Evolutionary conservation across 441 rosid genomes (phyloP).

Genomic region (Adansonia gregorii): DNA sequence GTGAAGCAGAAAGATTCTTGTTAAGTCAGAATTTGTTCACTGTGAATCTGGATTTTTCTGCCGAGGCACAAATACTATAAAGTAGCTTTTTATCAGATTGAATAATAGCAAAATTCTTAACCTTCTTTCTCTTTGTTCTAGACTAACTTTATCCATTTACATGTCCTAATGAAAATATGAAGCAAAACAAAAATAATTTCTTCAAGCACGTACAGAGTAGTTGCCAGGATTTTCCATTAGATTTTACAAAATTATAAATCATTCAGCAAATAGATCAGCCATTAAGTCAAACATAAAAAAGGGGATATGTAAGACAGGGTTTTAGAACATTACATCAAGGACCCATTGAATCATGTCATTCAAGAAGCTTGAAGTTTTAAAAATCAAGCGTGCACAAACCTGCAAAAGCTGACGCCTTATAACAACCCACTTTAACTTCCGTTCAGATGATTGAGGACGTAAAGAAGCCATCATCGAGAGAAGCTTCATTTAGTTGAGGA

Average conservation of each 20-base stretch:
- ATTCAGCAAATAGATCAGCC: conserved; percentile 9
- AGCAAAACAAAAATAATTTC: conserved; percentile 3
- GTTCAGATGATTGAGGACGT: conserved; percentile 92
- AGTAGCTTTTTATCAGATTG: neutral
- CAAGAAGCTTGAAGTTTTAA: neutral
- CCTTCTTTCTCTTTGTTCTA: conserved; percentile 15
- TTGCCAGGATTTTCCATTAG: neutral
- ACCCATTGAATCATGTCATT: neutral
- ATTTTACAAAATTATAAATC: conserved; percentile 13
- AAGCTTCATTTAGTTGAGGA: conserved; percentile 61
- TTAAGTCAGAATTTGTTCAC: conserved; percentile 11
- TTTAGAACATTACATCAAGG: neutral
- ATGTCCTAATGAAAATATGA: neutral
- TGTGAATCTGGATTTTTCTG: neutral
- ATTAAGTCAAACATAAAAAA: neutral
- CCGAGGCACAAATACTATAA: neutral
- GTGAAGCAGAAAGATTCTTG: neutral
- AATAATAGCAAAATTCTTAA: neutral
- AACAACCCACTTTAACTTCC: conserved; percentile 86
- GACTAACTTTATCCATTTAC: neutral
- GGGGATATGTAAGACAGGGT: neutral
- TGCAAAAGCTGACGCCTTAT: conserved; percentile 95
- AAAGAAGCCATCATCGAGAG: conserved; percentile 85
- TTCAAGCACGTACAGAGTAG: neutral
- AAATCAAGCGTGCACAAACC: conserved; percentile 48